These are phyloP conservation scores for Lentinus brumalis DNA, from an alignment of 768 basidiomycete genomes.

Conservation along the genomic window DNA sequence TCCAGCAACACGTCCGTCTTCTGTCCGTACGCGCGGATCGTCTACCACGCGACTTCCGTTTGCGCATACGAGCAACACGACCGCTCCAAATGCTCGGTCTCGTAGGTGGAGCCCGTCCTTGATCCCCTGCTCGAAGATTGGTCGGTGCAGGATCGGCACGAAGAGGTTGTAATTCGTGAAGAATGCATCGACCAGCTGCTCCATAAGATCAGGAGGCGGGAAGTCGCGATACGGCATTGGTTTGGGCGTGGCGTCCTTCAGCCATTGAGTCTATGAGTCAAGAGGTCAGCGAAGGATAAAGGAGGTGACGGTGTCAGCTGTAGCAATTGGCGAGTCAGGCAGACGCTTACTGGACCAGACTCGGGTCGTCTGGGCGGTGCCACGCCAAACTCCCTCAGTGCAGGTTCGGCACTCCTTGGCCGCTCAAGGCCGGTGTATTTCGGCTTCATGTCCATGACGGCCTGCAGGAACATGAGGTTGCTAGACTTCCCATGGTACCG, in stretches of 20 bases:
- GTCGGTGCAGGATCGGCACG: constrained; percentile 45
- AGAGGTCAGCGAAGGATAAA: no score
- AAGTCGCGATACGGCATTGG: constrained; percentile 10
- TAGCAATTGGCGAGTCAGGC: no score
- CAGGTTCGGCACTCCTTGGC: not conserved
- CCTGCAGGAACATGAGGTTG: constrained; percentile 21
- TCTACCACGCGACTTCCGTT: constrained; percentile 45
- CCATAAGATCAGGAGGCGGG: constrained; percentile 21
- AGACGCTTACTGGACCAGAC: not conserved
- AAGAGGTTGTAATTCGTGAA: constrained; percentile 40
- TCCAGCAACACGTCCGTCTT: constrained; percentile 35
- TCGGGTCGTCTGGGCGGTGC: not conserved
- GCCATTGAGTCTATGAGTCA: no score
- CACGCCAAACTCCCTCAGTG: not conserved
- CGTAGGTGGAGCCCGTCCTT: constrained; percentile 38
- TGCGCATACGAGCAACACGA: constrained; percentile 60
- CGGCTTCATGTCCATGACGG: constrained; percentile 12
- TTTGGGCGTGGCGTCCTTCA: not conserved
- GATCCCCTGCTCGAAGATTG: constrained; percentile 43
- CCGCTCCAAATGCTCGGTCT: constrained; percentile 48
- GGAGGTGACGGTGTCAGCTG: no score
- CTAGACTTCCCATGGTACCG: constrained; percentile 28
- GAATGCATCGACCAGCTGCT: constrained; percentile 44
- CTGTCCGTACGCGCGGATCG: constrained; percentile 42
- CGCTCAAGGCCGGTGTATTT: constrained; percentile 1